Conservation (phyloP, 1,284 basidiomycete genomes). For the Cryptococcus jaspeensis region DNA sequence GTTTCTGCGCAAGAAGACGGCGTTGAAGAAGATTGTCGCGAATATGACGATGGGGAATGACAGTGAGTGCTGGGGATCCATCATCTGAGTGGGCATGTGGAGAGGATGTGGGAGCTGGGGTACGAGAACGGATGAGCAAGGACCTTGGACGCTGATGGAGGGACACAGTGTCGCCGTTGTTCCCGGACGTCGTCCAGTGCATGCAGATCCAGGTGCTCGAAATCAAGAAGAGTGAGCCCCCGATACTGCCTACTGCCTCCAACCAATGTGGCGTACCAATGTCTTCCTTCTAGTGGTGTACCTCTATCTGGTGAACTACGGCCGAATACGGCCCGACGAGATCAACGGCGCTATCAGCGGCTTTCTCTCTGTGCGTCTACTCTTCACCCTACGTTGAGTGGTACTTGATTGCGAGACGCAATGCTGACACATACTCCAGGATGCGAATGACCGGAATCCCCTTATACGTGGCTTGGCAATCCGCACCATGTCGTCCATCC, state of each 20-base stretch:
- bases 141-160: conserved; percentile 9
- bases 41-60: conserved; percentile 98
- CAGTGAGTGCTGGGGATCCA: conserved; percentile 66
- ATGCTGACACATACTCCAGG: too few relatives aligned
- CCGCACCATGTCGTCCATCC: conserved; percentile 94
- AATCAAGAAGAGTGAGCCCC: conserved; percentile 90
- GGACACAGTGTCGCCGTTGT: conserved; percentile 90
- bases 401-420: too few relatives aligned
- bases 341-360: conserved; percentile 97
- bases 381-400: too few relatives aligned
- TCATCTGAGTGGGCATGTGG: too few relatives aligned
- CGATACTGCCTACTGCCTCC: conserved; percentile 5
- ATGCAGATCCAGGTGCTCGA: conserved; percentile 75
- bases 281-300: conserved; percentile 72
- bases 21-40: conserved; percentile 92
- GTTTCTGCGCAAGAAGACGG: conserved; percentile 81
- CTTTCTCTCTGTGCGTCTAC: conserved; percentile 71
- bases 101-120: conserved; percentile 54
- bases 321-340: conserved; percentile 90
- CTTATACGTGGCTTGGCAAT: conserved; percentile 94
- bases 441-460: conserved; percentile 92
- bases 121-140: conserved; percentile 62
- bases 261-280: neutral
- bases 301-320: conserved; percentile 97
- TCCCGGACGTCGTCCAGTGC: conserved; percentile 96